Conservation (phyloP, 352 stramenopile genomes). For the Pythium aquatile region DNA sequence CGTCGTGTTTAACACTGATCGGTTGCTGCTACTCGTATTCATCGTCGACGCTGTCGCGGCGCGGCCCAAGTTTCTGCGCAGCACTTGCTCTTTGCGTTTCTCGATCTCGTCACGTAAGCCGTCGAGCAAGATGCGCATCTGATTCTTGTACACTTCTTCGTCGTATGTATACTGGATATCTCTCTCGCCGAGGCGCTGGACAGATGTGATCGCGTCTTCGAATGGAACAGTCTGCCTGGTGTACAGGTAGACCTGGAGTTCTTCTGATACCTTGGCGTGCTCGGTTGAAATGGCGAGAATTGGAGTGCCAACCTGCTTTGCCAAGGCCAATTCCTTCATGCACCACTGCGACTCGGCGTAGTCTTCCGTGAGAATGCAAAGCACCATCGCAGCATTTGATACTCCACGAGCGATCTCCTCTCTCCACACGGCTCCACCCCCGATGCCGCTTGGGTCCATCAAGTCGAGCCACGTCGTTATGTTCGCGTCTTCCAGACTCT, state of each 20-base stretch:
- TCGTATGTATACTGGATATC: slow-evolving; percentile 63
- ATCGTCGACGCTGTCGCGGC: slow-evolving; percentile 18
- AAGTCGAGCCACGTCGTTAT: slow-evolving; percentile 67
- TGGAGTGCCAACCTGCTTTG: slow-evolving; percentile 75
- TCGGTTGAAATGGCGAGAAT: slow-evolving; percentile 81
- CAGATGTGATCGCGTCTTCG: slow-evolving; percentile 54
- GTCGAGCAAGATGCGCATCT: slow-evolving; percentile 70
- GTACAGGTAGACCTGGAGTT: slow-evolving; percentile 86
- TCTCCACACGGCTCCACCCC: slow-evolving; percentile 57
- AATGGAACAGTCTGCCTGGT: slow-evolving; percentile 81
- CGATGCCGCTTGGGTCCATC: slow-evolving; percentile 67
- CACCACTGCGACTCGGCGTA: slow-evolving; percentile 62
- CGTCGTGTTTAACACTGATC: slow-evolving; percentile 5
- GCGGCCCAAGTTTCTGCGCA: slow-evolving; percentile 52
- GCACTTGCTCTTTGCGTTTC: slow-evolving; percentile 69
- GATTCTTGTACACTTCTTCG: slow-evolving; percentile 63
- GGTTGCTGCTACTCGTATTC: slow-evolving; percentile 17
- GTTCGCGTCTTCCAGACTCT: slow-evolving; percentile 54
- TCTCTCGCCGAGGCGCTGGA: slow-evolving; percentile 44
- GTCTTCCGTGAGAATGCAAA: slow-evolving; percentile 62
- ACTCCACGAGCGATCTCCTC: slow-evolving; percentile 67
- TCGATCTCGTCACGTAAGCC: slow-evolving; percentile 82
- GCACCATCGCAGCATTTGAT: slow-evolving; percentile 52
- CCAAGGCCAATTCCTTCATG: slow-evolving; percentile 58
- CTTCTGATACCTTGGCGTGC: slow-evolving; percentile 65